Evolutionary conservation across 768 basidiomycete species (phyloP), one percentile per base, ranked within the genome.

Genomic region (Leccinellum albellum): DNA sequence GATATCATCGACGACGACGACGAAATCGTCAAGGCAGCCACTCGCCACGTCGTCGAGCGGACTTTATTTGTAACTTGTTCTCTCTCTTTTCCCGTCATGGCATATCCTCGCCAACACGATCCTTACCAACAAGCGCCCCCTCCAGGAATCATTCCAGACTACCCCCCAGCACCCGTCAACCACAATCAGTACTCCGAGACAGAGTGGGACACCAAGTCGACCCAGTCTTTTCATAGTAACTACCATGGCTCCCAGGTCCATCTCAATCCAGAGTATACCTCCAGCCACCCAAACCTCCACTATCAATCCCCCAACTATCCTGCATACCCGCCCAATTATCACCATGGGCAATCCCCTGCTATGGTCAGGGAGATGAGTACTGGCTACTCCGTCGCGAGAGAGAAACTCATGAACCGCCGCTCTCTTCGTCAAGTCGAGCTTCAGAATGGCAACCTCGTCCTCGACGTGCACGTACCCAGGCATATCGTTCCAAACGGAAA

Each of bases 331-430:
- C 69, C 70, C 52, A 80, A 87, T 61, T 87, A 88, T 68, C 87
- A 86, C n/a, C 87, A 87, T 24, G 62, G 71, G 29, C 80, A 78
- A 42, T 67, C 75, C 21, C 84, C 82, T 9, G 79, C 72, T 24
- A 73, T 82, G 66, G 74, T 78, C 51, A 75, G 78, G 59, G 77
- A 72, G 47, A 74, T 70, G 59, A 79, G 79, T 69, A 74, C 68
- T 47, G 88, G 87, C 15, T 92, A 85, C 73, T 83, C 84, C 24
- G 76, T 77, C 44, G 87, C 86, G 45, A 77, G 83, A 62, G 89
- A 93, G 59, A 88, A 90, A 70, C 82, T 92, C 73, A 84, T 93
- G 84, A 89, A 87, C 68, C 84, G 87, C 44, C 79, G 90, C 52
- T 89, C 88, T 37, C 78, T 90, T 44, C 83, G 87, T 57, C 87